A percentile compares a stretch with the other conserved stretches of the same genome.
phyloP scores from a whole-genome alignment of 306 rosid species.

The Trifolium repens region DNA sequence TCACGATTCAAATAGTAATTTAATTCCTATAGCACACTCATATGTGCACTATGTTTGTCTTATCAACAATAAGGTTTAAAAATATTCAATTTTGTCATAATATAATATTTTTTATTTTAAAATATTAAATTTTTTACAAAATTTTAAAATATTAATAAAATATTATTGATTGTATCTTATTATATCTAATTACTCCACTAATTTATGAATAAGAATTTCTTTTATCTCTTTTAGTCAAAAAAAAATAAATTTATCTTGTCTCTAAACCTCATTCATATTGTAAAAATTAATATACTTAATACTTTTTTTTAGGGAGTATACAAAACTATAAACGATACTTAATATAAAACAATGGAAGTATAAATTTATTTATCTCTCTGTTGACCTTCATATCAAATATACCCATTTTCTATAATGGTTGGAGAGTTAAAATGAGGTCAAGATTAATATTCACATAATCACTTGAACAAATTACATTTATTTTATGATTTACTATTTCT shows the following conservation, averaged over 20 bases:
- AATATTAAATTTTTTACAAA: too few relatives aligned
- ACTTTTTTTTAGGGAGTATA: background rate
- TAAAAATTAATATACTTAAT: background rate
- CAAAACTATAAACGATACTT: background rate
- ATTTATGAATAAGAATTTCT: background rate
- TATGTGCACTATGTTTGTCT: background rate
- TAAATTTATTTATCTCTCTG: too few relatives aligned
- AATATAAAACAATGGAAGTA: background rate
- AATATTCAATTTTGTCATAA: background rate
- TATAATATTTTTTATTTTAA: background rate
- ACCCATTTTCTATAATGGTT: background rate
- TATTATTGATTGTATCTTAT: too few relatives aligned
- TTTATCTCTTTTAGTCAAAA: background rate
- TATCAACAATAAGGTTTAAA: background rate
- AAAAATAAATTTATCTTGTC: too few relatives aligned
- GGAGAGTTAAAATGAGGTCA: background rate
- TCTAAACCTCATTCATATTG: background rate
- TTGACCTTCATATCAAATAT: too few relatives aligned
- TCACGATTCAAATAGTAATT: constrained; percentile 46
- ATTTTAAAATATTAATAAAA: background rate
- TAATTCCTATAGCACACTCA: constrained; percentile 12
- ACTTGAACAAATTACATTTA: background rate
- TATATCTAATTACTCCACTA: background rate
- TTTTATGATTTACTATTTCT: background rate
- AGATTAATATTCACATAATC: background rate